These are phyloP conservation scores for Closterium sp. DNA, from an alignment of 139 green algal species.

Conservation along the genomic window DNA sequence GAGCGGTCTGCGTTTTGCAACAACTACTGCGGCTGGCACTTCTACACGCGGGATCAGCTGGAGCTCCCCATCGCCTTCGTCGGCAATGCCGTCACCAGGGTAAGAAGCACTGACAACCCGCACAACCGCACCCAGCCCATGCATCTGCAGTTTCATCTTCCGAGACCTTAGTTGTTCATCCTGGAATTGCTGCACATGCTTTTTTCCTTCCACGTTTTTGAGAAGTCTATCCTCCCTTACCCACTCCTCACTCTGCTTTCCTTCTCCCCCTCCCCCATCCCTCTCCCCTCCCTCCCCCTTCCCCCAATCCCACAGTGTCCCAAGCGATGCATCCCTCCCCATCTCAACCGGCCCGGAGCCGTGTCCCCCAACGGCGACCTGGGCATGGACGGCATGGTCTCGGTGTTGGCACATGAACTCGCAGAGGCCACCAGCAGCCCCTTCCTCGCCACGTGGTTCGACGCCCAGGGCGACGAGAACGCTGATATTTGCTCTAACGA, in stretches of 20 bases:
- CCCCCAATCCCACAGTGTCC: not conserved
- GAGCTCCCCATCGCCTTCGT: not conserved
- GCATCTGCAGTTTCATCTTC: not conserved
- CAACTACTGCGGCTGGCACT: not conserved
- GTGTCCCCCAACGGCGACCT: not conserved
- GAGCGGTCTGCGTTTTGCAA: not conserved
- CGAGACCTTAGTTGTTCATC: not conserved
- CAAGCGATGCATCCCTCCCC: not conserved
- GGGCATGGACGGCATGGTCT: not conserved
- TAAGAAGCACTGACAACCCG: not conserved
- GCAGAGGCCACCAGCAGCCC: not conserved
- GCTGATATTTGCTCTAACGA: not conserved
- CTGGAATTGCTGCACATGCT: not conserved
- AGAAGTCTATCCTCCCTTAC: no score
- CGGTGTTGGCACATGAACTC: not conserved
- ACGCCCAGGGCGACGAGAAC: constrained; percentile 1
- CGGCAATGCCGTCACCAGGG: not conserved
- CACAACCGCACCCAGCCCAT: not conserved
- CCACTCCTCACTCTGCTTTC: not conserved
- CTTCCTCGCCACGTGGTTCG: constrained; percentile 11
- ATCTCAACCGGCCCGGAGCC: not conserved
- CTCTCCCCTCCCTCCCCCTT: not conserved
- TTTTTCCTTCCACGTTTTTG: no score
- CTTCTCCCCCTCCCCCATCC: not conserved
- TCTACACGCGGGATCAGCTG: not conserved